A percentile compares a stretch with the other conserved stretches of the same genome.
Conservation (phyloP, 768 basidiomycete species). For the Boletus eberwhitei region DNA sequence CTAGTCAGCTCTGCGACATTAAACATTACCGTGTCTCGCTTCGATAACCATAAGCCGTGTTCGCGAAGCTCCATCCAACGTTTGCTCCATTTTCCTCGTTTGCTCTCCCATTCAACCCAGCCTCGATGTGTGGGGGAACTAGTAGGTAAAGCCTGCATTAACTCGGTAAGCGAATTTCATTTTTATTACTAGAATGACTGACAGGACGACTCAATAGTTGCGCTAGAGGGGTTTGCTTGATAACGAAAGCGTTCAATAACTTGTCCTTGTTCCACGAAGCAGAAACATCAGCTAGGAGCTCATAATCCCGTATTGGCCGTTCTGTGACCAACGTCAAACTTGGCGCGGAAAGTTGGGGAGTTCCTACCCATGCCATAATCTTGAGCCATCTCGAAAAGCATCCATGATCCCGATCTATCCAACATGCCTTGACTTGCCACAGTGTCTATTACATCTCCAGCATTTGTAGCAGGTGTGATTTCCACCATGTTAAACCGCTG, state of each 20-base stretch:
- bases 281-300: constrained; percentile 74
- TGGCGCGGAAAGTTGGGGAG: background rate
- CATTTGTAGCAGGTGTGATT: constrained; percentile 61
- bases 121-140: constrained; percentile 44
- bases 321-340: constrained; percentile 46
- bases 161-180: constrained; percentile 43
- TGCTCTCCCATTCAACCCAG: constrained; percentile 86
- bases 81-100: constrained; percentile 95
- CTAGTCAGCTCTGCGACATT: background rate
- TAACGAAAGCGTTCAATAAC: constrained; percentile 73
- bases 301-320: constrained; percentile 85
- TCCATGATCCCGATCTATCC: constrained; percentile 70
- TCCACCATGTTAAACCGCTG: constrained; percentile 76
- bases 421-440: constrained; percentile 67
- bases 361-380: constrained; percentile 88
- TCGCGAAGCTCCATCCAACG: constrained; percentile 86
- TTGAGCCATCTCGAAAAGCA: constrained; percentile 86
- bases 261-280: constrained; percentile 88
- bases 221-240: constrained; percentile 71
- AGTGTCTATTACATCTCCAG: constrained; percentile 66
- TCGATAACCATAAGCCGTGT: constrained; percentile 82
- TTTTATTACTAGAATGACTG: constrained; percentile 30
- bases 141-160: constrained; percentile 45
- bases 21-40: constrained; percentile 75
- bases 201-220: constrained; percentile 57